Percentiles rank a stretch among this genome's conserved stretches.
phyloP scores from a whole-genome alignment of 169 alveolate species.

The Fabrea salina region DNA sequence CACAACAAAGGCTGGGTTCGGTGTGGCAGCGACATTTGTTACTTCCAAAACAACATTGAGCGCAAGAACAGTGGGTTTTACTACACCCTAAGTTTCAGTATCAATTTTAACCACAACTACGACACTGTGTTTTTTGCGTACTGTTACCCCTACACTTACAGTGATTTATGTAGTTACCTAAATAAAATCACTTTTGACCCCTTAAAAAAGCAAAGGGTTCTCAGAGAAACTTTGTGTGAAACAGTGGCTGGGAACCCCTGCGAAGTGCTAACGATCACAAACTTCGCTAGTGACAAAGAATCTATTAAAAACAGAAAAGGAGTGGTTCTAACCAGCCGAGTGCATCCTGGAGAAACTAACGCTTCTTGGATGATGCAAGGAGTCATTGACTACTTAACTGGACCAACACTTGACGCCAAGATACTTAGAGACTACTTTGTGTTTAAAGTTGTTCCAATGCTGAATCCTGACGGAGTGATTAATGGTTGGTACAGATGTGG shows the following conservation, averaged over 20 bases:
- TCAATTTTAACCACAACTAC: slow-evolving; percentile 60
- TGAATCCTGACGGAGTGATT: slow-evolving; percentile 86
- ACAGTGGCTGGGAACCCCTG: slow-evolving; percentile 84
- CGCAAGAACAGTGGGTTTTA: slow-evolving; percentile 77
- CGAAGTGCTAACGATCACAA: slow-evolving; percentile 74
- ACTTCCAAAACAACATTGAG: slow-evolving; percentile 76
- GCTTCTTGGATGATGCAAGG: slow-evolving; percentile 43
- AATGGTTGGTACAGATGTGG: slow-evolving; percentile 79
- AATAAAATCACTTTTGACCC: slow-evolving; percentile 70
- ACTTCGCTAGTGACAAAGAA: slow-evolving; percentile 50
- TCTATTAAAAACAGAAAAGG: slow-evolving; percentile 51
- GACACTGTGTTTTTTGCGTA: slow-evolving; percentile 81
- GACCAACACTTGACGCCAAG: slow-evolving; percentile 75
- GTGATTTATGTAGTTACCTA: slow-evolving; percentile 71
- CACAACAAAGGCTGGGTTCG: slow-evolving; percentile 46
- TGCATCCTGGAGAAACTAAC: slow-evolving; percentile 93
- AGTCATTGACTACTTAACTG: slow-evolving; percentile 78
- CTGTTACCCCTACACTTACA: slow-evolving; percentile 86
- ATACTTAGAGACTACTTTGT: slow-evolving; percentile 81
- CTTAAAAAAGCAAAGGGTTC: slow-evolving; percentile 70
- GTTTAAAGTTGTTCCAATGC: slow-evolving; percentile 85
- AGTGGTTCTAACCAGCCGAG: slow-evolving; percentile 81
- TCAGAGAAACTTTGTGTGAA: slow-evolving; percentile 79
- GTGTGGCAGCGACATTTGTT: slow-evolving; percentile 64
- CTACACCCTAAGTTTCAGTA: slow-evolving; percentile 78